Percentiles rank a stretch among this genome's conserved stretches.
Evolutionary conservation across 2,329 filamentous ascomycete genomes (phyloP).

Genomic region (Ciborinia camelliae): DNA sequence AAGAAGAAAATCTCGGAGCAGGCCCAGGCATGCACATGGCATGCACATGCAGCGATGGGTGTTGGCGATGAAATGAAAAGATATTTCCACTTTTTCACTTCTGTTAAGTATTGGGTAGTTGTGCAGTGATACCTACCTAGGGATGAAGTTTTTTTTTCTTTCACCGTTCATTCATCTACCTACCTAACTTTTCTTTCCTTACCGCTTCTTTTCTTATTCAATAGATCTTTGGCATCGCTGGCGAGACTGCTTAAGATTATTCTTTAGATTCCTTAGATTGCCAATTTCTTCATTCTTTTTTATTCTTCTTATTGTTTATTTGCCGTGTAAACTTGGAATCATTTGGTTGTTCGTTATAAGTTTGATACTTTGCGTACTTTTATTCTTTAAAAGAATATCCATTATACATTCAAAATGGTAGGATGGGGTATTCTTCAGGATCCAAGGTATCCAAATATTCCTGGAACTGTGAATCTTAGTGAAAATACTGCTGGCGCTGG

Average conservation of each 20-base stretch:
- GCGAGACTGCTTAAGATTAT: conserved; percentile 28
- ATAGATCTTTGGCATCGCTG: conserved; percentile 27
- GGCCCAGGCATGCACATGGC: conserved; percentile 1
- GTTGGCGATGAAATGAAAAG: neutral
- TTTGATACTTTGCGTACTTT: conserved; percentile 2
- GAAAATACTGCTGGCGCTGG: conserved; percentile 27
- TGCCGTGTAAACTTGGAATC: neutral
- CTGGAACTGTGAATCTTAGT: conserved; percentile 32
- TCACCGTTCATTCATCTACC: conserved; percentile 3
- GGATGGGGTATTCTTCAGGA: conserved; percentile 35
- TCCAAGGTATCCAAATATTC: conserved; percentile 32
- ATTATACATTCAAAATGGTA: conserved; percentile 24
- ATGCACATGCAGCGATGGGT: neutral
- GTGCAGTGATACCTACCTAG: neutral
- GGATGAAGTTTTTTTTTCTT: conserved; percentile 3
- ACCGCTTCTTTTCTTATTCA: conserved; percentile 18
- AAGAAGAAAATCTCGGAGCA: neutral
- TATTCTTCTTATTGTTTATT: neutral
- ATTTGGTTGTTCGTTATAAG: neutral
- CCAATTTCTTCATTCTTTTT: conserved; percentile 21
- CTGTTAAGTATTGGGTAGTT: conserved; percentile 17
- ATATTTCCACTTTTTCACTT: conserved; percentile 10
- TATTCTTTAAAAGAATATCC: neutral
- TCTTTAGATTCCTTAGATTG: conserved; percentile 18
- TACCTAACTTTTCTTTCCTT: conserved; percentile 13